Conservation (phyloP, 192 early-diverging fungal genomes). For the Allomyces macrogynus region DNA sequence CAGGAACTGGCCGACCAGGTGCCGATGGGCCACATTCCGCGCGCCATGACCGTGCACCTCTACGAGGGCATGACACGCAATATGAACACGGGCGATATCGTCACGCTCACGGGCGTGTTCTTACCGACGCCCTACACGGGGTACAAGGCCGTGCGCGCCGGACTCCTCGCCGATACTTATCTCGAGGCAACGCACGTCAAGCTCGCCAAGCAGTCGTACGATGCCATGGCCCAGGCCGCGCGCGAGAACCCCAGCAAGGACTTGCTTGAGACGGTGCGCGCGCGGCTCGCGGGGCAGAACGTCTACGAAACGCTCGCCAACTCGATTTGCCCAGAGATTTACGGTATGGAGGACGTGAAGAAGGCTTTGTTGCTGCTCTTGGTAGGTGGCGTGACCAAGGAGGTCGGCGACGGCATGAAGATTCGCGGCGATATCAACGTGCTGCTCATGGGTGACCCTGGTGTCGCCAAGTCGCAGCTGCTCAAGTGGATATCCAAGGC, state of each 20-base stretch:
- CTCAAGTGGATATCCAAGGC: slow-evolving; percentile 82
- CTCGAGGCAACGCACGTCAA: slow-evolving; percentile 71
- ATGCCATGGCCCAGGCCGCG: slow-evolving; percentile 43
- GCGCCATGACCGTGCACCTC: slow-evolving; percentile 82
- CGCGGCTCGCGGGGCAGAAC: slow-evolving; percentile 28
- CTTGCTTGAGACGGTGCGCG: slow-evolving; percentile 16
- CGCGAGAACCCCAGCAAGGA: slow-evolving; percentile 5
- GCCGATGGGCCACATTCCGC: slow-evolving; percentile 93
- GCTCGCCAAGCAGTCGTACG: slow-evolving; percentile 78
- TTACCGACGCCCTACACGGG: slow-evolving; percentile 83
- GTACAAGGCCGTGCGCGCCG: slow-evolving; percentile 71
- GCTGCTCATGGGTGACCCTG: slow-evolving; percentile 97
- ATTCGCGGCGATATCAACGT: slow-evolving; percentile 95
- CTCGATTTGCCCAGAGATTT: slow-evolving; percentile 76
- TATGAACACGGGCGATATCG: slow-evolving; percentile 74
- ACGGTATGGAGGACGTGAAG: slow-evolving; percentile 80
- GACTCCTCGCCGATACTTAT: slow-evolving; percentile 85
- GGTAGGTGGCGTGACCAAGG: slow-evolving; percentile 58
- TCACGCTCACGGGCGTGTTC: slow-evolving; percentile 66
- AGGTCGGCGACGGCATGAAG: slow-evolving; percentile 76
- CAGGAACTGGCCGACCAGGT: slow-evolving; percentile 97
- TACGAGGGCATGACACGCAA: slow-evolving; percentile 54
- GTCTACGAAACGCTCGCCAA: slow-evolving; percentile 55
- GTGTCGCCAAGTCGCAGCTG: slow-evolving; percentile 94
- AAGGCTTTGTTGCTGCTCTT: slow-evolving; percentile 66